These are phyloP conservation scores for Noccaea caerulescens DNA, from an alignment of 345 rosid species.

Conservation along the genomic window DNA sequence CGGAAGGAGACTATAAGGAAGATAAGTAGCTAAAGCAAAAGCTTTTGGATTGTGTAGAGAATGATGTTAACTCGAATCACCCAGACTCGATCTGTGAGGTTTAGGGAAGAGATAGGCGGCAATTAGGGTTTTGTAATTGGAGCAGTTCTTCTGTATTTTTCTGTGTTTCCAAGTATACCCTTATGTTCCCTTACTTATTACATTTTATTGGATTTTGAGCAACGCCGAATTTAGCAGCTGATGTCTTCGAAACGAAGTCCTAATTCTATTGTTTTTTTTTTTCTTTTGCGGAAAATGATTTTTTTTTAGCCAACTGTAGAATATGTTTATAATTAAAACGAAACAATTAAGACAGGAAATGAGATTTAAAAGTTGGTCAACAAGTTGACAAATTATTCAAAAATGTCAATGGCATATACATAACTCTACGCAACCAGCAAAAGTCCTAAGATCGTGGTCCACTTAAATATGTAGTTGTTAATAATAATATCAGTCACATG, in stretches of 20 bases:
- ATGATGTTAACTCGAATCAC: conserved; percentile 5
- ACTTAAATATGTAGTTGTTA: conserved; percentile 19
- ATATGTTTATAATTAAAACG: neutral
- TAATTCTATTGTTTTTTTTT: neutral
- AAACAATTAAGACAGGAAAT: conserved; percentile 24
- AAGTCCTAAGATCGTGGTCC: conserved; percentile 40
- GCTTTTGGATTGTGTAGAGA: neutral
- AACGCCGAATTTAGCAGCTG: neutral
- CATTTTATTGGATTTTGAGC: conserved; percentile 27
- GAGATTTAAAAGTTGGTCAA: conserved; percentile 27
- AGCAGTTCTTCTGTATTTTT: neutral
- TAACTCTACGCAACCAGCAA: conserved; percentile 37
- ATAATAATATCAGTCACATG: conserved; percentile 7
- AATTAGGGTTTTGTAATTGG: conserved; percentile 37
- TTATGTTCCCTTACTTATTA: conserved; percentile 3
- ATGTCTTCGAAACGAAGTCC: neutral
- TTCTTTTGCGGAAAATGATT: neutral
- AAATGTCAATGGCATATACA: conserved; percentile 43
- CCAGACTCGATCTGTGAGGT: conserved; percentile 19
- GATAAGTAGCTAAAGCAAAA: neutral
- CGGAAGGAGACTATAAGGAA: neutral
- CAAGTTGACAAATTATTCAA: conserved; percentile 34
- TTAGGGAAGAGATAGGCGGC: neutral
- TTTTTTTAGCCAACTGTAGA: neutral
- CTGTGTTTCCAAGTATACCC: conserved; percentile 25